Percentiles rank a stretch among this genome's conserved stretches.
Conservation (phyloP, 805 yeast genomes). For the Candida multigemmis region DNA sequence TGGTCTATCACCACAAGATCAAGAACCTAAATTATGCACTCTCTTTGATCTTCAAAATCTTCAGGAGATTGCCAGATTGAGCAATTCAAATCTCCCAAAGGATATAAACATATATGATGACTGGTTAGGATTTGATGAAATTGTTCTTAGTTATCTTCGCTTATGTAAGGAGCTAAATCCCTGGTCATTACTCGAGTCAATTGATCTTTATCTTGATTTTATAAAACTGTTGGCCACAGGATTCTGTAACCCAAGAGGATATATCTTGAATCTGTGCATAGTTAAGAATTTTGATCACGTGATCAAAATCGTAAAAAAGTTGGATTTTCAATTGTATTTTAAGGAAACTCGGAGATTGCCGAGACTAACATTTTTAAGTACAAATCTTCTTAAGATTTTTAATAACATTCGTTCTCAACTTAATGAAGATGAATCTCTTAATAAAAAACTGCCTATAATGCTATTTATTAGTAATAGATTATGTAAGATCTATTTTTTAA, state of each 20-base stretch:
- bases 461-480: constrained; percentile 44
- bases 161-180: constrained; percentile 47
- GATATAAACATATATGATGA: too few relatives aligned
- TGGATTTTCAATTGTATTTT: constrained; percentile 32
- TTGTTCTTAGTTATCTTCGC: constrained; percentile 36
- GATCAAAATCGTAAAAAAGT: constrained; percentile 29
- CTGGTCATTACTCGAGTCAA: constrained; percentile 40
- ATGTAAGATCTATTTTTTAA: constrained; percentile 47
- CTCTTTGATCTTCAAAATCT: too few relatives aligned
- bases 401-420: constrained; percentile 48
- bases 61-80: too few relatives aligned
- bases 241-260: constrained; percentile 36
- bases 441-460: constrained; percentile 38
- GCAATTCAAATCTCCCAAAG: too few relatives aligned
- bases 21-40: too few relatives aligned
- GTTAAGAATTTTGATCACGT: too few relatives aligned
- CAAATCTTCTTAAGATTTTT: constrained; percentile 47
- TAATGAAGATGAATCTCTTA: constrained; percentile 24
- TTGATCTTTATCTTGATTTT: constrained; percentile 43
- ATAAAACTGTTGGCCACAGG: constrained; percentile 40
- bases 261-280: constrained; percentile 25
- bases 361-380: constrained; percentile 41
- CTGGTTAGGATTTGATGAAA: constrained; percentile 39
- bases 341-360: constrained; percentile 33
- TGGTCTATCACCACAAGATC: too few relatives aligned